Evolutionary conservation across 495 filamentous ascomycete species (phyloP), one percentile per base, ranked within the genome.

Genomic region (Daldinia concentrica): DNA sequence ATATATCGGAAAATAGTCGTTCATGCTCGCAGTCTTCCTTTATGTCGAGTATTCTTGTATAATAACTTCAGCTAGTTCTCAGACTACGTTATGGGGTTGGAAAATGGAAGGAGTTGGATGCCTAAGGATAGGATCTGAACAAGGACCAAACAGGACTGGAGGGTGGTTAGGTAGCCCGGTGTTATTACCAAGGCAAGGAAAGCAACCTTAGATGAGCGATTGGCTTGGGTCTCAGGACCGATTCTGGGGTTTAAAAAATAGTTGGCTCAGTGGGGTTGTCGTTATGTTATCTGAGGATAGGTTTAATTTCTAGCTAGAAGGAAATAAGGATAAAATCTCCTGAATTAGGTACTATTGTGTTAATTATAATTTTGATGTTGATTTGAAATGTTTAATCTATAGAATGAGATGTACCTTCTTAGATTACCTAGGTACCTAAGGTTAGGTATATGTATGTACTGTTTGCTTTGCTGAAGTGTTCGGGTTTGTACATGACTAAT

Each of bases 11-110:
- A 48, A 60, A 22, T 29, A 61, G 61, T 50, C 30, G 37, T 45
- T 56, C 17, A 26, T 67, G 3, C 45, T 66, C 59, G 55, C 66
- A 59, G 32, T 45, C 51, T 27, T 72, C 62, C 37, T 32, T 45
- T 63, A 51, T 48, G 72, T 48, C 58, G 57, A 34, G 56, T 59
- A 39, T 68, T 57, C 67, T 67, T 71, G 70, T 76, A 78, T 66
- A 75, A 64, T 68, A 67, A 56, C 60, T 59, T 43, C 51, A 50
- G 19, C 39, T 37, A 27, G 37, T 69, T 61, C 55, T 59, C 48
- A 64, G 57, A 62, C 17, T 41, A 63, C 43, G 32, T 64, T 27
- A 68, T 26, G 22, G 37, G 37, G 52, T 43, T 55, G 55, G 34
- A 24, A 62, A 58, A 67, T 32, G 64, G 41, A 36, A 39, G 71